Conservation (phyloP, 257 asterid species). For the Paulownia fortunei region DNA sequence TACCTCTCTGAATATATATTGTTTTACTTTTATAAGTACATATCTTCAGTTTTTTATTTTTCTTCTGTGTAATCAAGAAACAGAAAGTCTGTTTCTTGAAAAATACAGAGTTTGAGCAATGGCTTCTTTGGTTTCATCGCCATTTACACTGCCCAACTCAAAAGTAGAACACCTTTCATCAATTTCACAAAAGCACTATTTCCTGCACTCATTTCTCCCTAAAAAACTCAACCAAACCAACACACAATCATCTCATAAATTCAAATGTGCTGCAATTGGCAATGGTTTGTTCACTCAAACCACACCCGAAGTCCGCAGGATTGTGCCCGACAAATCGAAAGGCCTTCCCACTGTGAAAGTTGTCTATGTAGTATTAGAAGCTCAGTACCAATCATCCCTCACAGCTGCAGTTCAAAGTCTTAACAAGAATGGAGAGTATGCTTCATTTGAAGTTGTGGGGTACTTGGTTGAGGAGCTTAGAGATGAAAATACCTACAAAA, state of each 20-base stretch:
- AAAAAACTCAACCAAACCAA: constrained; percentile 50
- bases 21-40: not conserved
- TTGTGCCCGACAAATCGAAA: constrained; percentile 64
- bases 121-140: constrained; percentile 93
- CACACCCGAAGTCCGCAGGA: constrained; percentile 80
- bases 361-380: constrained; percentile 91
- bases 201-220: constrained; percentile 91
- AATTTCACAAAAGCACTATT: constrained; percentile 66
- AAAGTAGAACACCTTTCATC: constrained; percentile 65
- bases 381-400: constrained; percentile 92
- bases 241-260: constrained; percentile 42
- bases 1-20: not conserved
- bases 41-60: not conserved
- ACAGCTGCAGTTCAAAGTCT: constrained; percentile 86
- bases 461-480: constrained; percentile 96
- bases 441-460: constrained; percentile 91
- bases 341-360: constrained; percentile 80
- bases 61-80: constrained; percentile 40
- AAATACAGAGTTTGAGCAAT: constrained; percentile 42
- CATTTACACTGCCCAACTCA: constrained; percentile 65
- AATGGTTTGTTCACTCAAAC: constrained; percentile 96
- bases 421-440: constrained; percentile 52
- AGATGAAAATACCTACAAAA: constrained; percentile 59
- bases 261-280: constrained; percentile 80
- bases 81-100: constrained; percentile 25